Evolutionary conservation across 371 early-diverging fungal genomes (phyloP).

Genomic region (Haplosporangium sp.): DNA sequence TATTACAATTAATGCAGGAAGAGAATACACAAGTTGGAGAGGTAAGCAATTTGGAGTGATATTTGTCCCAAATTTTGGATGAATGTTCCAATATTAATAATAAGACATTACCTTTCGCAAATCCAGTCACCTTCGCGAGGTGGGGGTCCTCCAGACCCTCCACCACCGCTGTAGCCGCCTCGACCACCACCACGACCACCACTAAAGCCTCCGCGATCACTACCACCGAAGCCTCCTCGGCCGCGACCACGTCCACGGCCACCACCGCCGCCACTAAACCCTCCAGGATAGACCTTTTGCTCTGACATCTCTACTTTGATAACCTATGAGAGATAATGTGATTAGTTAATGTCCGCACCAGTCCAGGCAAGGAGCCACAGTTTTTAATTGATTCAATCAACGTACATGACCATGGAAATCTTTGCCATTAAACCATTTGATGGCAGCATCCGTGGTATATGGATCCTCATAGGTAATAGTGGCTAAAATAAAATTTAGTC

Average conservation of each 20-base stretch:
- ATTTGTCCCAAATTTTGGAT: background rate
- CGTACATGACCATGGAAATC: constrained; percentile 55
- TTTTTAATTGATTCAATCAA: background rate
- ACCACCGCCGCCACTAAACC: constrained; percentile 15
- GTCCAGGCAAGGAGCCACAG: constrained; percentile 45
- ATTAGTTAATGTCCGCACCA: constrained; percentile 22
- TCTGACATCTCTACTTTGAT: constrained; percentile 77
- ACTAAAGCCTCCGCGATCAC: constrained; percentile 28
- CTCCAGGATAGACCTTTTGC: constrained; percentile 59
- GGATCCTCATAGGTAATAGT: constrained; percentile 83
- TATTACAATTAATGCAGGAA: constrained; percentile 19
- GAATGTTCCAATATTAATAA: background rate
- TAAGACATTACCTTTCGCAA: constrained; percentile 62
- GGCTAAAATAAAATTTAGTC: constrained; percentile 46
- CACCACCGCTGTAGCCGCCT: constrained; percentile 56
- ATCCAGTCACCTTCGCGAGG: constrained; percentile 79
- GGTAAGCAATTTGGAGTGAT: background rate
- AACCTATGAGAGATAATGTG: constrained; percentile 21
- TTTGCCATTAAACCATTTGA: constrained; percentile 77
- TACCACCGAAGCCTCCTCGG: constrained; percentile 36
- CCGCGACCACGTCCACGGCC: constrained; percentile 52
- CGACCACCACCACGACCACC: constrained; percentile 51
- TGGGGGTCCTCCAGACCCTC: constrained; percentile 59
- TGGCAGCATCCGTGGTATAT: constrained; percentile 75
- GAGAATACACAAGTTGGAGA: background rate